A percentile compares a stretch with the other conserved stretches of the same genome.
Conservation (phyloP, 192 early-diverging fungal genomes). For the Backusella westeae region DNA sequence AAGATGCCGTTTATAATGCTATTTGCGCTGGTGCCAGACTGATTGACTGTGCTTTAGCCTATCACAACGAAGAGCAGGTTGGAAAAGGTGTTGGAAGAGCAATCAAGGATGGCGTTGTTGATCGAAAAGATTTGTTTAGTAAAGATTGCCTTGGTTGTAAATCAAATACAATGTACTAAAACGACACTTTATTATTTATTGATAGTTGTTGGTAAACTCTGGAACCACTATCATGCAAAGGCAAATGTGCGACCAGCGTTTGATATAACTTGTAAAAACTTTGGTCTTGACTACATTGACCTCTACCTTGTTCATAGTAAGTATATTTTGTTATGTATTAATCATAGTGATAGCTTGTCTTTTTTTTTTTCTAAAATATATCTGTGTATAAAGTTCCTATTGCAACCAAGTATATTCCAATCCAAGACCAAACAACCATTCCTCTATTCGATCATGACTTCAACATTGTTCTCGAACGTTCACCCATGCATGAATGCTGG, state of each 20-base stretch:
- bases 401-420: constrained; percentile 52
- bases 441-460: constrained; percentile 29
- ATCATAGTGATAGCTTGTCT: too few species aligned
- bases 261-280: constrained; percentile 45
- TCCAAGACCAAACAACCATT: constrained; percentile 40
- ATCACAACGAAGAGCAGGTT: background rate
- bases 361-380: background rate
- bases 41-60: background rate
- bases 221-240: constrained; percentile 59
- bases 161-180: background rate
- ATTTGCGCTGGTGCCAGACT: background rate
- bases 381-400: constrained; percentile 21
- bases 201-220: constrained; percentile 45
- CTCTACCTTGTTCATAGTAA: constrained; percentile 68
- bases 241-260: constrained; percentile 54
- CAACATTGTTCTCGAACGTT: constrained; percentile 36
- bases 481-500: constrained; percentile 65
- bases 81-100: constrained; percentile 12
- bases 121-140: background rate
- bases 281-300: constrained; percentile 60
- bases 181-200: background rate
- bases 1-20: constrained; percentile 4
- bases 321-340: background rate
- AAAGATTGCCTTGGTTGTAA: background rate
- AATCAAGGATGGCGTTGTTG: constrained; percentile 37